Evolutionary conservation across 495 filamentous ascomycete species (phyloP).

Genomic region (Apiosordaria backusii): DNA sequence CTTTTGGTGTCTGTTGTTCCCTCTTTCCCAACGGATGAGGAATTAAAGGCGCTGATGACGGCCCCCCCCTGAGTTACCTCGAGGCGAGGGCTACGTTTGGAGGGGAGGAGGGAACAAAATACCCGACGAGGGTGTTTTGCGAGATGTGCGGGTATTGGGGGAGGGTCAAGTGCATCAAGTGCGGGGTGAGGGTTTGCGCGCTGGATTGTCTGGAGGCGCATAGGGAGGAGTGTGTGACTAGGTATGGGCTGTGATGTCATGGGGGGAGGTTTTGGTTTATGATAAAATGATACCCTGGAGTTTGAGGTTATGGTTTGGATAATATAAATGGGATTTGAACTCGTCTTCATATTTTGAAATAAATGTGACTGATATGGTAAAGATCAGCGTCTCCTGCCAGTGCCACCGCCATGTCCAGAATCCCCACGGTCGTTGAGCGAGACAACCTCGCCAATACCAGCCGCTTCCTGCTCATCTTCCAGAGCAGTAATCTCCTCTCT

Average conservation of each 20-base stretch:
- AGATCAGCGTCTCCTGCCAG: slow-evolving; percentile 30
- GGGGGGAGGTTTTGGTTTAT: no score
- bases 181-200: slow-evolving; percentile 75
- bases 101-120: slow-evolving; percentile 33
- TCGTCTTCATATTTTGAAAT: neutral
- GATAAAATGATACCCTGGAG: slow-evolving; percentile 21
- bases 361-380: no score
- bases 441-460: slow-evolving; percentile 92
- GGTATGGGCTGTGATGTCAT: slow-evolving; percentile 59
- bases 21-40: slow-evolving; percentile 58
- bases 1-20: slow-evolving; percentile 63
- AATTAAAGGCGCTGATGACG: slow-evolving; percentile 64
- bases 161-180: slow-evolving; percentile 76
- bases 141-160: slow-evolving; percentile 94
- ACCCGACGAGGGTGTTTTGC: slow-evolving; percentile 71
- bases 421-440: slow-evolving; percentile 69
- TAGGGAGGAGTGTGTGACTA: slow-evolving; percentile 63
- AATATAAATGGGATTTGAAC: neutral
- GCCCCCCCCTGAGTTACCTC: slow-evolving; percentile 76
- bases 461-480: slow-evolving; percentile 94
- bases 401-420: slow-evolving; percentile 53
- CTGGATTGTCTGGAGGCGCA: slow-evolving; percentile 76
- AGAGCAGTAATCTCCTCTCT: slow-evolving; percentile 88
- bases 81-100: slow-evolving; percentile 62
- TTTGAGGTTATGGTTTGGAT: neutral